phyloP scores from a whole-genome alignment of 257 asterid species.

The Primulina tabacum region DNA sequence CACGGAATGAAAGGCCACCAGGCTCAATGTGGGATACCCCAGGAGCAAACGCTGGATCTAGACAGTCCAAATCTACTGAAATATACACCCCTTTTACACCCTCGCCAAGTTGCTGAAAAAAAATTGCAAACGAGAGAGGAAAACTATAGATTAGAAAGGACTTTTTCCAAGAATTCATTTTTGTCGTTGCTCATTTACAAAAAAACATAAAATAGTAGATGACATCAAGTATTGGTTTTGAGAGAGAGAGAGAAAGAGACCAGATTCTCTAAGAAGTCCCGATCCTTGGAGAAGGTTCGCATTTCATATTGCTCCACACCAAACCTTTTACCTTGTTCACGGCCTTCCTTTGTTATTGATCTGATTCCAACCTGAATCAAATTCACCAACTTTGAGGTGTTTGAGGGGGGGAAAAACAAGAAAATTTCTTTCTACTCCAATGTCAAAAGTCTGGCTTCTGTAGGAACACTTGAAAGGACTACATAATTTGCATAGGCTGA shows the following conservation, averaged over 20 bases:
- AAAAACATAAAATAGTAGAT: neutral
- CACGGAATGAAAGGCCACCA: conserved; percentile 97
- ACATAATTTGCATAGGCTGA: conserved; percentile 1
- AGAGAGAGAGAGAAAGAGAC: conserved; percentile 40
- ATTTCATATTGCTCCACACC: conserved; percentile 99
- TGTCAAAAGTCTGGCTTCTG: neutral
- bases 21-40: conserved; percentile 99
- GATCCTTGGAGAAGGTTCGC: conserved; percentile 85
- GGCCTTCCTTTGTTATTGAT: conserved; percentile 89
- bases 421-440: neutral
- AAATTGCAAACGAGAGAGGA: neutral
- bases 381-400: conserved; percentile 8
- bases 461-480: conserved; percentile 1
- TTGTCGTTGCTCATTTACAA: neutral
- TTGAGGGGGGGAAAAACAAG: neutral
- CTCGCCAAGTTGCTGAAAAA: conserved; percentile 83
- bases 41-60: conserved; percentile 98
- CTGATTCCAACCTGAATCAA: conserved; percentile 89
- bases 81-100: conserved; percentile 96
- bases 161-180: neutral
- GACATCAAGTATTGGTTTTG: neutral
- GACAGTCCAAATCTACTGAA: conserved; percentile 81
- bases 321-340: conserved; percentile 93
- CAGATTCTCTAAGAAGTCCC: conserved; percentile 72
- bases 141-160: conserved; percentile 3